A percentile compares a stretch with the other conserved stretches of the same genome.
Evolutionary conservation across 129 eudicot genomes (phyloP).

Genomic region (Erigeron canadensis): DNA sequence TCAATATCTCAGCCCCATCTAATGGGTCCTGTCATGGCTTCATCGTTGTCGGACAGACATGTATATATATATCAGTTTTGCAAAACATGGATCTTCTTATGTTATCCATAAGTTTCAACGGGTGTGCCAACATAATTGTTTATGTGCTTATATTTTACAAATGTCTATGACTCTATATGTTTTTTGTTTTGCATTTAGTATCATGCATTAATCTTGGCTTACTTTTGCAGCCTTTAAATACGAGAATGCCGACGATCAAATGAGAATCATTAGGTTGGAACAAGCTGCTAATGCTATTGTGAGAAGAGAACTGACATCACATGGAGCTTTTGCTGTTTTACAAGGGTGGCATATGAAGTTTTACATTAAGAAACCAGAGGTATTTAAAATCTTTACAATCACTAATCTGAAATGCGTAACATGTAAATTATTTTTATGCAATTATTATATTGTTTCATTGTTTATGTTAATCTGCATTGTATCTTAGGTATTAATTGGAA

Average conservation of each 20-base stretch:
- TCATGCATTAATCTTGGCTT: neutral
- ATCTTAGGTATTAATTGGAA: conserved; percentile 64
- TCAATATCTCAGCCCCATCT: conserved; percentile 2
- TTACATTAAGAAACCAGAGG: conserved; percentile 63
- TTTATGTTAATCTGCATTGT: conserved; percentile 5
- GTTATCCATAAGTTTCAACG: too few species aligned
- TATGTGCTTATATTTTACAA: neutral
- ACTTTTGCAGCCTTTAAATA: conserved; percentile 49
- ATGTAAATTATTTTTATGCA: neutral
- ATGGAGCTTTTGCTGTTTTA: conserved; percentile 69
- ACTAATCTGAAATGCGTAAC: conserved; percentile 3
- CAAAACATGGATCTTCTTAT: neutral
- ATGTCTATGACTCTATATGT: neutral
- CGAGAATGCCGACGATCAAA: conserved; percentile 43
- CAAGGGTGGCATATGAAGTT: conserved; percentile 52
- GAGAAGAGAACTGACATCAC: conserved; percentile 53
- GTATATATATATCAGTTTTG: too few species aligned
- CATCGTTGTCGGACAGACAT: too few species aligned
- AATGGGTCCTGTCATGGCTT: too few species aligned
- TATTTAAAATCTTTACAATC: conserved; percentile 17
- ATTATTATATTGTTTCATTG: neutral
- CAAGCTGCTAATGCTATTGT: conserved; percentile 49
- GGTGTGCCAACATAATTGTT: too few species aligned
- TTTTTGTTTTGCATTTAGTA: neutral
- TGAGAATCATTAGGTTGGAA: conserved; percentile 60